These are phyloP conservation scores for Auriscalpium microsporum DNA, from an alignment of 768 basidiomycete species.

Conservation along the genomic window DNA sequence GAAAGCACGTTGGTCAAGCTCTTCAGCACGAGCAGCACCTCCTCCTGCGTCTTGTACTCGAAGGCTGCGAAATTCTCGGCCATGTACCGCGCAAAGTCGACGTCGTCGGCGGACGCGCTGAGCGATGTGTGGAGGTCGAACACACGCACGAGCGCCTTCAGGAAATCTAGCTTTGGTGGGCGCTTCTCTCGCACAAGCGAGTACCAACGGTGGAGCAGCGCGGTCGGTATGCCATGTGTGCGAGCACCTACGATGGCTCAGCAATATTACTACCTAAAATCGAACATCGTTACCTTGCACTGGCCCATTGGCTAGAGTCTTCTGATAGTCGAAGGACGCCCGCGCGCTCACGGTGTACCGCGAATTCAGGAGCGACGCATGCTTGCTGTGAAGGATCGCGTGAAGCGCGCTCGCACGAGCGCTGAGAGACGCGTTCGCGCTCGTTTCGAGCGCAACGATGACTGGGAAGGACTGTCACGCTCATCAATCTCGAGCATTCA, in stretches of 20 bases:
- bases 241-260: slow-evolving; percentile 48
- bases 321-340: slow-evolving; percentile 80
- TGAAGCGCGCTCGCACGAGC: slow-evolving; percentile 77
- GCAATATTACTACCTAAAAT: not conserved
- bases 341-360: slow-evolving; percentile 76
- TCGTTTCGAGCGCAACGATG: slow-evolving; percentile 90
- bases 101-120: slow-evolving; percentile 64
- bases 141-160: slow-evolving; percentile 71
- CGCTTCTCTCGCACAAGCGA: slow-evolving; percentile 87
- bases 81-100: slow-evolving; percentile 86
- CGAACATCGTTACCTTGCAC: slow-evolving; percentile 42
- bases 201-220: slow-evolving; percentile 87
- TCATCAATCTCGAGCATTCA: too few species aligned
- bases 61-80: slow-evolving; percentile 89
- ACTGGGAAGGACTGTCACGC: slow-evolving; percentile 72
- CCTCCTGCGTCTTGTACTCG: slow-evolving; percentile 94
- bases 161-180: slow-evolving; percentile 74
- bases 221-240: slow-evolving; percentile 51
- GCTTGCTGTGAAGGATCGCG: slow-evolving; percentile 76
- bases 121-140: slow-evolving; percentile 65
- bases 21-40: slow-evolving; percentile 79
- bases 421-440: slow-evolving; percentile 48
- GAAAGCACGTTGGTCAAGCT: slow-evolving; percentile 68
- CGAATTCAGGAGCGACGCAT: slow-evolving; percentile 81
- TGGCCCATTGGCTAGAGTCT: slow-evolving; percentile 35